These are phyloP conservation scores for Candida mesenterica DNA, from an alignment of 1,139 yeast genomes.

Conservation along the genomic window DNA sequence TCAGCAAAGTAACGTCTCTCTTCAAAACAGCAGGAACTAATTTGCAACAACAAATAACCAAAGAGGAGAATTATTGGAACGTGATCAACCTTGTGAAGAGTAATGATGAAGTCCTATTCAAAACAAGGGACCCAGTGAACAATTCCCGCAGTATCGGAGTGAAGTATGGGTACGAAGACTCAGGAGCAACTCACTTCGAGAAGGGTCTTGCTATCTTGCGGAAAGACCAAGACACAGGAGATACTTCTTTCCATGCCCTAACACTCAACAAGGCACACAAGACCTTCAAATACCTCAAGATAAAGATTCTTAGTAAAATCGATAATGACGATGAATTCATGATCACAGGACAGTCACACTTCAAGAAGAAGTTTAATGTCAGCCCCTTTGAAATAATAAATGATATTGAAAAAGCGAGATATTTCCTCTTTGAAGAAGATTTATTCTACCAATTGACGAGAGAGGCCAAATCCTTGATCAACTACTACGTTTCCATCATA, in stretches of 20 bases:
- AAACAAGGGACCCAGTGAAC: constrained; percentile 53
- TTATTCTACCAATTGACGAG: constrained; percentile 65
- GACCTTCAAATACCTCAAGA: constrained; percentile 44
- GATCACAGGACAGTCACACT: constrained; percentile 47
- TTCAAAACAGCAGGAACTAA: constrained; percentile 53
- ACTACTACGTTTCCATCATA: constrained; percentile 68
- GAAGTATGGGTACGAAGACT: constrained; percentile 87
- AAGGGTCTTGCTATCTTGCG: constrained; percentile 72
- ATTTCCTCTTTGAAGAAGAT: constrained; percentile 83
- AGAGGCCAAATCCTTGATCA: constrained; percentile 72
- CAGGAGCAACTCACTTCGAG: constrained; percentile 72
- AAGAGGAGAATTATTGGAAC: constrained; percentile 77
- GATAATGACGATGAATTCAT: constrained; percentile 54
- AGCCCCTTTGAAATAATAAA: constrained; percentile 42
- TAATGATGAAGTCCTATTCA: constrained; percentile 70
- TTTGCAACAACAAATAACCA: constrained; percentile 52
- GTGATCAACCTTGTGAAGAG: constrained; percentile 50
- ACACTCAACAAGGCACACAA: constrained; percentile 23
- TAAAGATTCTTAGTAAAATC: constrained; percentile 52
- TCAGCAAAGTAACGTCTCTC: constrained; percentile 53
- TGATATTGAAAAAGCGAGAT: constrained; percentile 61
- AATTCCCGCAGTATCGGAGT: constrained; percentile 63
- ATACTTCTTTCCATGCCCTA: constrained; percentile 33
- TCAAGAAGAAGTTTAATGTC: constrained; percentile 20
- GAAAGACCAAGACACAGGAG: constrained; percentile 35